Base-by-base conservation (phyloP, 495 filamentous ascomycete genomes). In the Pyrenopolyporus hunteri region DNA sequence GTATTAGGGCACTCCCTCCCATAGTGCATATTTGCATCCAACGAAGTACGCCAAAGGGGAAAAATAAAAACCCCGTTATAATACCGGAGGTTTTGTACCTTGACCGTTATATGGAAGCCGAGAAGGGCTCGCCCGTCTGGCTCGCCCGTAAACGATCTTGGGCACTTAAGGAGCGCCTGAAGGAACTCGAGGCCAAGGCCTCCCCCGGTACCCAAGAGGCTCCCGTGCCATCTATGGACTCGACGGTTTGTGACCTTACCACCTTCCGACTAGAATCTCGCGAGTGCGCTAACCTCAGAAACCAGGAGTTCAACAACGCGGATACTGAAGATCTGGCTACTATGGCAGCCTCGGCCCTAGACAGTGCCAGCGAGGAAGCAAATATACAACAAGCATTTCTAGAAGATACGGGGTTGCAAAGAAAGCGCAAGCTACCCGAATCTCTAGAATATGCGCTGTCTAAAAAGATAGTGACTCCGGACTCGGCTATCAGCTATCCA, bases 11-110 rank as follows among this genome's bases (percentile, higher is more conserved):
- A 4, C 77, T 93, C 6, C 92, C 94, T 2, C 93, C 93, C 0
- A 81, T 98, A 39, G 77, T 97, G 11, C 92, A 97, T 69, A 85
- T 98, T 37, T 90, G 91, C 63, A 89, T 97, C 14, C 90, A 93
- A 65, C 85, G 94, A 16, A 86, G 87, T 6, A 85, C 87, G 28
- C 92, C 83, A 44, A 86, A 43, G 63, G 66, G 49, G 11, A 97
- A 97, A 61, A 91, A 91, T 7, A 85, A 87, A 22, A 86, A 92
- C 44, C 89, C 89, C 32, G 78, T 98, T 14, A 77, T 82, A 9
- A 81, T 98, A 17, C 82, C 84, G 13, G 86, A 93, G 45, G 85
- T 81, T 2, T 83, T 98, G 26, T 97, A 89, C 69, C 78, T 98
- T 42, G 94, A 98, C 73, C 85, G 93, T 10, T 98, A 93, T 72